Base-by-base conservation (phyloP, 2,329 filamentous ascomycete species). In the Onygenales sp. region DNA sequence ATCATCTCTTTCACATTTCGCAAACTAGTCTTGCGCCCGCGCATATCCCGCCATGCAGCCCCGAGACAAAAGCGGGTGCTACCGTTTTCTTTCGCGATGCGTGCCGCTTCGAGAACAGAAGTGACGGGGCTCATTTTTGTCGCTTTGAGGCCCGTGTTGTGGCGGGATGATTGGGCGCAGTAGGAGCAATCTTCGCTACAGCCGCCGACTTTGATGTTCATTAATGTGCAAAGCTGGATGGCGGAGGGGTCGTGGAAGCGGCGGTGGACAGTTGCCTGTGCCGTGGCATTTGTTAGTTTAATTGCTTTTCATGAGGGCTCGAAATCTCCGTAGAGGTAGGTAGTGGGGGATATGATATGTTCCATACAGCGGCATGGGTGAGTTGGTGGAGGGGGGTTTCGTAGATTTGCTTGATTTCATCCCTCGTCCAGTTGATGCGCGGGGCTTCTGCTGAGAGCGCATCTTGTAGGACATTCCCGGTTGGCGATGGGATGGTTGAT, bases 61-160 rank as follows among this genome's bases (percentile, higher is more conserved):
- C 90, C 90, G 89, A 95, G 95, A 73, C 90, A 95, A 78, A 95
- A 95, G 2, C 90, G 82, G 7, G 88, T 94, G 74, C 86, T 90
- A 49, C 90, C 90, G 59, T 93, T 93, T 53, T 82, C 82, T 63
- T 87, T 88, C 56, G 90, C 90, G 34, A 82, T 81, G 37, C 82
- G 81, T 1, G 90, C 90, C 2, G 88, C 87, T 39, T 80, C 82
- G 27, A 95, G 81, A 1, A 95, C 90, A 0, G 86, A 82, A 54
- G 93, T 87, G 52, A 95, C 88, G 1, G 81, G 80, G 57, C 85
- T 85, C 65, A 94, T 82, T 62, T 88, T 87, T 57, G 86, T 87
- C 9, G 90, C 87, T 65, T 88, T 81, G 34, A 95, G 78, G 6
- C 88, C 88, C 3, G 90, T 84, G 60, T 77, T 71, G 78, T 95